A percentile compares a stretch with the other conserved stretches of the same genome.
phyloP scores from a whole-genome alignment of 371 early-diverging fungal species.

The Mortierella sp. region DNA sequence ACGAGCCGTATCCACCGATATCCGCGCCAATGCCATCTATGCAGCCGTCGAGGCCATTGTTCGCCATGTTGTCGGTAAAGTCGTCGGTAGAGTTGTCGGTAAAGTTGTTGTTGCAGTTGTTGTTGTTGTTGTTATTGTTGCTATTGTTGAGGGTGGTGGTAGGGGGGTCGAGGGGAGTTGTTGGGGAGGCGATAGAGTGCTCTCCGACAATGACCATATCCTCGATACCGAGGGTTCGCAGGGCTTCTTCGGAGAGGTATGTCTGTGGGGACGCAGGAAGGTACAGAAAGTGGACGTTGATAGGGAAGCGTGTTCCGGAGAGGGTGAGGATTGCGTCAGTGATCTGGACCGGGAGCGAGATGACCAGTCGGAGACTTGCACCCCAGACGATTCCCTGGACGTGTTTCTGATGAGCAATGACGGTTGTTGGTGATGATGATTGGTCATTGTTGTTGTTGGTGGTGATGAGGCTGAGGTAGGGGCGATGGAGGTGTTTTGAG shows the following conservation, averaged over 20 bases:
- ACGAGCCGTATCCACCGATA: background rate
- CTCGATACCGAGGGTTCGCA: conserved; percentile 28
- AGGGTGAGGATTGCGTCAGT: conserved; percentile 35
- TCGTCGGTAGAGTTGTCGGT: background rate
- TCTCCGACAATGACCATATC: conserved; percentile 41
- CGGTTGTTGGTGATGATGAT: background rate
- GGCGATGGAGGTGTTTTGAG: conserved; percentile 15
- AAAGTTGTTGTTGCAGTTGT: background rate
- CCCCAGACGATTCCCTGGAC: conserved; percentile 37
- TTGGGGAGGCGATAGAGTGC: background rate
- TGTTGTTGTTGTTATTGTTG: background rate
- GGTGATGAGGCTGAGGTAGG: conserved; percentile 25
- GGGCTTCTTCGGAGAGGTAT: conserved; percentile 30
- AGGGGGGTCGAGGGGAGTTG: background rate
- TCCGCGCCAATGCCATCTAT: background rate
- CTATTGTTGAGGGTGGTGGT: background rate
- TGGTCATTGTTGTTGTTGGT: conserved; percentile 1
- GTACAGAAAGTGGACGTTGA: conserved; percentile 44
- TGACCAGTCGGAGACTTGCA: conserved; percentile 32
- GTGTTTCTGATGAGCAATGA: conserved; percentile 3
- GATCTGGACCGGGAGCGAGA: conserved; percentile 36
- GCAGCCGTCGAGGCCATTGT: background rate
- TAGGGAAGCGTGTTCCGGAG: conserved; percentile 22
- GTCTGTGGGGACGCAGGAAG: conserved; percentile 40
- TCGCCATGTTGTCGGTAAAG: background rate